A percentile compares a stretch with the other conserved stretches of the same genome.
phyloP scores from a whole-genome alignment of 306 rosid genomes.

The Begonia fuchsioides region DNA sequence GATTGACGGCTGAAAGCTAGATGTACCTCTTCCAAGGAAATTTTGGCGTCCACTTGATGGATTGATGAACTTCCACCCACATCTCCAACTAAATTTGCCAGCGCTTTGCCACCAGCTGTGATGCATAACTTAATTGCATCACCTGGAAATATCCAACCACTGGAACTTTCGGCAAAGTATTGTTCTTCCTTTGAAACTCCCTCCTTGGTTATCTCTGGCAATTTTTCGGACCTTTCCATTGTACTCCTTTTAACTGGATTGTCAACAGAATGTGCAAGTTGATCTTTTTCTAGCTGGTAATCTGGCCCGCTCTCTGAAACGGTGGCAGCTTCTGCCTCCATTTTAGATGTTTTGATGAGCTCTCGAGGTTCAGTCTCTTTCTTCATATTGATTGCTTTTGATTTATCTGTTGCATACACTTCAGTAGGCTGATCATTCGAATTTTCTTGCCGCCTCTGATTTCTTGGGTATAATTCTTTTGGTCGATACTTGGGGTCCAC shows the following conservation, averaged over 20 bases:
- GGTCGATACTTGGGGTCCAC: constrained; percentile 11
- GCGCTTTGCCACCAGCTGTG: constrained; percentile 34
- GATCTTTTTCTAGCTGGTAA: constrained; percentile 12
- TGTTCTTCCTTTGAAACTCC: constrained; percentile 15
- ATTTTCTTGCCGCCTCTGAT: constrained; percentile 13
- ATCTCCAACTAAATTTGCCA: constrained; percentile 18
- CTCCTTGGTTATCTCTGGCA: constrained; percentile 8
- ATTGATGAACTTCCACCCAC: constrained; percentile 12
- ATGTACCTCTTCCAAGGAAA: constrained; percentile 35
- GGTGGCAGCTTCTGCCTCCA: constrained; percentile 13
- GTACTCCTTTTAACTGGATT: constrained; percentile 14
- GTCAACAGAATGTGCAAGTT: constrained; percentile 3
- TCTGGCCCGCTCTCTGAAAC: constrained; percentile 14
- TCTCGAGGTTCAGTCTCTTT: constrained; percentile 18
- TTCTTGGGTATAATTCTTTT: constrained; percentile 1
- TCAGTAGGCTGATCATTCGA: constrained; percentile 10
- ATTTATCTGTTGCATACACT: constrained; percentile 11
- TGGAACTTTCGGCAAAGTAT: constrained; percentile 21
- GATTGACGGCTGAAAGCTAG: not conserved
- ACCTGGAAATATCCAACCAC: constrained; percentile 43
- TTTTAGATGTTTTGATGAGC: constrained; percentile 10
- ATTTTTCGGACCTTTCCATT: constrained; percentile 8
- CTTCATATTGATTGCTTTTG: constrained; percentile 13
- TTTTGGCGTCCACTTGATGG: constrained; percentile 17
- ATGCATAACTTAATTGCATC: constrained; percentile 31